phyloP scores from a whole-genome alignment of 768 basidiomycete species.

The Sarcodon sp. region DNA sequence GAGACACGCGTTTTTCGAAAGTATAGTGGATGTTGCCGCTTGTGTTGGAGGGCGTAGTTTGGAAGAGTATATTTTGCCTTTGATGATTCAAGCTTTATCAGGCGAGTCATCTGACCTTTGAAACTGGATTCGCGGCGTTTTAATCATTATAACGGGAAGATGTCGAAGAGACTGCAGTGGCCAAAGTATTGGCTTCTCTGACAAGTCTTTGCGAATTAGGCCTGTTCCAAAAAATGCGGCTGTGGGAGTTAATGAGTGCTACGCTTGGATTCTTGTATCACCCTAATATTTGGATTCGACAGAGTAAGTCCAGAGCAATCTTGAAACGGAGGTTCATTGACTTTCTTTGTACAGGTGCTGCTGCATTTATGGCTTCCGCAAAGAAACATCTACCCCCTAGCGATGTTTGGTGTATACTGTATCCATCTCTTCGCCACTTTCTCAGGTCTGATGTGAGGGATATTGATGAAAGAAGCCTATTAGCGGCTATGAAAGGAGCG shows the following conservation, averaged over 20 bases:
- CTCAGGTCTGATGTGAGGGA: conserved; percentile 70
- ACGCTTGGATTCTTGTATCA: conserved; percentile 87
- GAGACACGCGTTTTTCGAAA: conserved; percentile 87
- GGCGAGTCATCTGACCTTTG: conserved; percentile 29
- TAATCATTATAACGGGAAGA: conserved; percentile 32
- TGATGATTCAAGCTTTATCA: conserved; percentile 92
- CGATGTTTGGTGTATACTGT: conserved; percentile 96
- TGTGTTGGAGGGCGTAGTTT: conserved; percentile 85
- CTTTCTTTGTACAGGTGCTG: conserved; percentile 42
- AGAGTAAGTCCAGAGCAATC: conserved; percentile 38
- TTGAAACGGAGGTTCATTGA: neutral
- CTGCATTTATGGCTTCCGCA: conserved; percentile 79
- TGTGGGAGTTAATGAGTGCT: conserved; percentile 92
- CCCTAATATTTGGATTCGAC: conserved; percentile 91
- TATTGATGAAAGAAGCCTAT: conserved; percentile 63
- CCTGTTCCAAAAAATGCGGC: conserved; percentile 85
- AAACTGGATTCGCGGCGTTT: neutral
- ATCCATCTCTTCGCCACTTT: conserved; percentile 80
- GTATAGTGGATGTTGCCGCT: conserved; percentile 89
- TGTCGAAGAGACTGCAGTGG: conserved; percentile 89
- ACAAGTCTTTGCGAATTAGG: conserved; percentile 86
- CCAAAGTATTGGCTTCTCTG: conserved; percentile 76
- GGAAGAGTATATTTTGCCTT: conserved; percentile 93
- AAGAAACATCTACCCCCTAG: conserved; percentile 71
- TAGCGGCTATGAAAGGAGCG: conserved; percentile 65